Conservation (phyloP, 495 filamentous ascomycete genomes). For the Tuber umbilicatum region DNA sequence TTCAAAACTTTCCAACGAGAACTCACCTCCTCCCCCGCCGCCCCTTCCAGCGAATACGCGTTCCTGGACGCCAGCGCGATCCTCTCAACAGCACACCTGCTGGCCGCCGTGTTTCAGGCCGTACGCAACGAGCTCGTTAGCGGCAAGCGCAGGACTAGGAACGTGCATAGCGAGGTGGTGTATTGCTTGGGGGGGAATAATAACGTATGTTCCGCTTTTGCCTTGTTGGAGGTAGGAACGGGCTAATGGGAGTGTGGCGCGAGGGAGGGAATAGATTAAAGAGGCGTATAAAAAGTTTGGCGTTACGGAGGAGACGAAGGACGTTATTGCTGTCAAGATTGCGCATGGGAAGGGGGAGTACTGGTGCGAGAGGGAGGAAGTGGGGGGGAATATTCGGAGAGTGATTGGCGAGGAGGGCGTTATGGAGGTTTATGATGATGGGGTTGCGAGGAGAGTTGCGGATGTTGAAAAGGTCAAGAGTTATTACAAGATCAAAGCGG, state of each 20-base stretch:
- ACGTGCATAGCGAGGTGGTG: constrained; percentile 91
- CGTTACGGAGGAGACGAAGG: constrained; percentile 60
- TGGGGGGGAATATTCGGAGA: constrained; percentile 1
- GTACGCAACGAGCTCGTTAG: constrained; percentile 56
- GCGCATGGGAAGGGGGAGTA: constrained; percentile 13
- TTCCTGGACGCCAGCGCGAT: not conserved
- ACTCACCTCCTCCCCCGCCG: not conserved
- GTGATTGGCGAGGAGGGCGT: constrained; percentile 57
- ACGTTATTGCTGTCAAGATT: constrained; percentile 73
- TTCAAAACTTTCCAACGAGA: not conserved
- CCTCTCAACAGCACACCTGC: constrained; percentile 60
- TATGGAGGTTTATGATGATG: constrained; percentile 58
- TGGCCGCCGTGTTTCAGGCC: constrained; percentile 73
- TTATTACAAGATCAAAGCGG: constrained; percentile 68
- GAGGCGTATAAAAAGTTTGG: constrained; percentile 86
- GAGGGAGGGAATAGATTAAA: constrained; percentile 57
- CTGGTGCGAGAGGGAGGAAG: not conserved
- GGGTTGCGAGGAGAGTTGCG: constrained; percentile 43
- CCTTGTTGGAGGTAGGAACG: not conserved
- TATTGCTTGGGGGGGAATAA: constrained; percentile 74
- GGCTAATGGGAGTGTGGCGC: not conserved
- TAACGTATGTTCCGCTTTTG: constrained; percentile 55
- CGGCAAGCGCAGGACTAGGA: constrained; percentile 63
- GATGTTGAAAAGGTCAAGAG: constrained; percentile 70
- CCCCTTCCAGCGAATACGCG: not conserved